These are phyloP conservation scores for Thoreauomyces humboldtii DNA, from an alignment of 192 early-diverging fungal genomes.

Conservation along the genomic window DNA sequence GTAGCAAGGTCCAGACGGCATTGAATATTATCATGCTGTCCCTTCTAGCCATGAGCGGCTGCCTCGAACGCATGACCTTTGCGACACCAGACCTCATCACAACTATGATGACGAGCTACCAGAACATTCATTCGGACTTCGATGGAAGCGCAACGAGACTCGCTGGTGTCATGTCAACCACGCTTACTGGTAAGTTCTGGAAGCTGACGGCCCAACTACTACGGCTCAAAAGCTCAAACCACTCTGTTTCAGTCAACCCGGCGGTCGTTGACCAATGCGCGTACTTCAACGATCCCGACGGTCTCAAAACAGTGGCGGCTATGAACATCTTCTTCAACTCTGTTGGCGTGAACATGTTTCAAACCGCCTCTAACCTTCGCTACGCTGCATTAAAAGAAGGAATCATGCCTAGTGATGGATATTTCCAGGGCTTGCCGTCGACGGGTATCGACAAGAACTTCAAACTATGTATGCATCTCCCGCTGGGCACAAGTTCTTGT, in stretches of 20 bases:
- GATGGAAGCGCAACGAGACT: background rate
- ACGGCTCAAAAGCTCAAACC: no score
- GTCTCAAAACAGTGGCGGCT: background rate
- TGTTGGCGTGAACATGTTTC: background rate
- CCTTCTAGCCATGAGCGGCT: conserved; percentile 4
- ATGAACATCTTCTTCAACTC: background rate
- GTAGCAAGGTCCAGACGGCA: no score
- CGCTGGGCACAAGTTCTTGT: background rate
- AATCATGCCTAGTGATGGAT: background rate
- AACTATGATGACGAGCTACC: conserved; percentile 7
- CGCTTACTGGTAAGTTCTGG: background rate
- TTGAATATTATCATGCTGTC: no score
- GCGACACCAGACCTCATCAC: background rate
- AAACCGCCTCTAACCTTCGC: background rate
- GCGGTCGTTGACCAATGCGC: no score
- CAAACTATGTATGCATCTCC: background rate
- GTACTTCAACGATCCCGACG: background rate
- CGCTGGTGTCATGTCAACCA: no score
- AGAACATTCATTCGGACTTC: background rate
- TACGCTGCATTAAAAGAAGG: background rate
- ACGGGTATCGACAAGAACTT: background rate
- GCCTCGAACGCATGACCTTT: background rate
- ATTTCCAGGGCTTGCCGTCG: background rate
- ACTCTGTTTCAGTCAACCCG: no score
- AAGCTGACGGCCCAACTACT: no score